phyloP scores from a whole-genome alignment of 1,284 basidiomycete species.

The Microbotryomycetes sp. region DNA sequence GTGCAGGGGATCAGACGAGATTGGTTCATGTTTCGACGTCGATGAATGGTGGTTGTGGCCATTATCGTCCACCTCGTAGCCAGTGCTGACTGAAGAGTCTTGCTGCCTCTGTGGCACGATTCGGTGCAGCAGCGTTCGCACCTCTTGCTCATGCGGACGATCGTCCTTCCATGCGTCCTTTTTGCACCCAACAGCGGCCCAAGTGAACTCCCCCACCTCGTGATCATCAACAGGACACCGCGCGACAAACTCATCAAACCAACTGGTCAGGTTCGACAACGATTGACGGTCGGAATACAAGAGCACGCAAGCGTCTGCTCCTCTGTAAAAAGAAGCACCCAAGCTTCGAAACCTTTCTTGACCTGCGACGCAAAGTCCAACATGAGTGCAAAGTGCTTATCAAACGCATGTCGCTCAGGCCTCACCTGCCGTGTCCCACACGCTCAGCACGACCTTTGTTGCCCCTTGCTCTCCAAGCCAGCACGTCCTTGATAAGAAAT shows the following conservation, averaged over 20 bases:
- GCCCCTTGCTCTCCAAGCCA: slow-evolving; percentile 46
- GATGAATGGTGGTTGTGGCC: too few relatives aligned
- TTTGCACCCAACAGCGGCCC: slow-evolving; percentile 73
- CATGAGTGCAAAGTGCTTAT: too few relatives aligned
- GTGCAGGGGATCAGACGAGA: background rate
- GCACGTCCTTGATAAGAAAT: slow-evolving; percentile 68
- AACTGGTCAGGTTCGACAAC: slow-evolving; percentile 55
- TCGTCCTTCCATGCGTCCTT: slow-evolving; percentile 52
- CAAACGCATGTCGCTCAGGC: too few relatives aligned
- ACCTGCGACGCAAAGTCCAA: too few relatives aligned
- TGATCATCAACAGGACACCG: slow-evolving; percentile 58
- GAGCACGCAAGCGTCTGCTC: slow-evolving; percentile 70
- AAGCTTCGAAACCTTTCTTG: slow-evolving; percentile 76
- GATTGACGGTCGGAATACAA: slow-evolving; percentile 66
- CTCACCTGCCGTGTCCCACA: slow-evolving; percentile 55
- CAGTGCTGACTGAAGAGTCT: too few relatives aligned
- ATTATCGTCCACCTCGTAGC: background rate
- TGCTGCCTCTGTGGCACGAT: background rate
- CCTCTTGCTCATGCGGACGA: slow-evolving; percentile 35
- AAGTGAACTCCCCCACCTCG: slow-evolving; percentile 55
- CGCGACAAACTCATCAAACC: slow-evolving; percentile 68
- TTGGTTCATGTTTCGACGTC: background rate
- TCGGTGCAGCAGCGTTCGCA: slow-evolving; percentile 11
- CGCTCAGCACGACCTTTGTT: slow-evolving; percentile 61
- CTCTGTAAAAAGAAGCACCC: slow-evolving; percentile 70